Evolutionary conservation across 768 basidiomycete genomes (phyloP).

Genomic region (Serendipita vermifera): DNA sequence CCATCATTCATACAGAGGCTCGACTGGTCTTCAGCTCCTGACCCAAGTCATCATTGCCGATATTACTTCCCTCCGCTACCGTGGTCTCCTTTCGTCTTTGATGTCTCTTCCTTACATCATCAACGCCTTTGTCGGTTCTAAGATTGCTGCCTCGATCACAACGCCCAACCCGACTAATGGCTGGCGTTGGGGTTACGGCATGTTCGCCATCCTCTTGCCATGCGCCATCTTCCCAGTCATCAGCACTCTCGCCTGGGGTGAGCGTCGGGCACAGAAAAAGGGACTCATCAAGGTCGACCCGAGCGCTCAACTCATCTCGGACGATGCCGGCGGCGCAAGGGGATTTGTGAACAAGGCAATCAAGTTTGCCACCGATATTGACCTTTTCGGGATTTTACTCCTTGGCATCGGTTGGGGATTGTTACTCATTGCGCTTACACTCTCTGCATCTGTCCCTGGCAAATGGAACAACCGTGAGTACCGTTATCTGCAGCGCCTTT

Average conservation of each 20-base stretch:
- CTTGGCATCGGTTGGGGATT: constrained; percentile 38
- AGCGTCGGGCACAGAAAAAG: constrained; percentile 19
- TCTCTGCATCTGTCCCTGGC: constrained; percentile 29
- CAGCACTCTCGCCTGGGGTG: constrained; percentile 17
- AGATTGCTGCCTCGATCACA: constrained; percentile 36
- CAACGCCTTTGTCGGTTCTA: constrained; percentile 54
- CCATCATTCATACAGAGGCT: constrained; percentile 32
- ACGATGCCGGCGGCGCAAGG: neutral
- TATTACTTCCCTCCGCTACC: constrained; percentile 44
- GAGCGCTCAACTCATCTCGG: neutral
- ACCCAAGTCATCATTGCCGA: constrained; percentile 54
- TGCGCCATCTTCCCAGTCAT: neutral
- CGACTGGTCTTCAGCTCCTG: constrained; percentile 47
- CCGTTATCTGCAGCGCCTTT: neutral
- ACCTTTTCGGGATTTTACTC: constrained; percentile 39
- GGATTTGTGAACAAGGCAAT: constrained; percentile 13
- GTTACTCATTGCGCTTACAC: constrained; percentile 43
- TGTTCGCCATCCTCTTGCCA: constrained; percentile 8
- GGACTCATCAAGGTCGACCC: constrained; percentile 17
- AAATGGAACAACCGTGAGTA: constrained; percentile 38
- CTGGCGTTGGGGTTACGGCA: constrained; percentile 51
- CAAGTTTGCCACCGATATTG: constrained; percentile 25
- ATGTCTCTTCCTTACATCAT: constrained; percentile 42
- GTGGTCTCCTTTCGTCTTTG: constrained; percentile 37
- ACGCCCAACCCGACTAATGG: constrained; percentile 26